Evolutionary conservation across 2,329 filamentous ascomycete species (phyloP), one percentile per base, ranked within the genome.

Genomic region (Zarea fungicola): DNA sequence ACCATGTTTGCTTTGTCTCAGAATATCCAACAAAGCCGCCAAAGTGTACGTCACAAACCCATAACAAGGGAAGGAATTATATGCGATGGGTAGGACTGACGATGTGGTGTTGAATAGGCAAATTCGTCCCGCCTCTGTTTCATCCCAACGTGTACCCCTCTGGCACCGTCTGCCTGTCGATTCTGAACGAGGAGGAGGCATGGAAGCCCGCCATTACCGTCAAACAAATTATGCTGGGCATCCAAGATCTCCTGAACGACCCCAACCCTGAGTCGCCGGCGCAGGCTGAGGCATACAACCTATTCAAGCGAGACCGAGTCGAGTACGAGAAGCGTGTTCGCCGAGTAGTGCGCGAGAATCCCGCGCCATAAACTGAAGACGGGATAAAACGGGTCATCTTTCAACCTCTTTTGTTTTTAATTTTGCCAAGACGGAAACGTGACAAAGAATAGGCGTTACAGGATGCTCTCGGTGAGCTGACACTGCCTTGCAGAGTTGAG

Each of bases 171-270:
- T 99, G 93, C 65, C 79, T 99, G 19, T 96, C 89, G 23, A 99
- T 99, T 57, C 73, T 99, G 56, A 99, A 97, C 71, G 95, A 99
- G 67, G 93, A 99, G 61, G 93, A 99, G 66, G 91, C 88, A 6
- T 99, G 95, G 93, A 95, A 95, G 68, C 95, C 93, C 1, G 92
- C 93, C 6, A 99, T 99, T 62, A 99, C 93, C 0, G 89, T 99
- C 66, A 97, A 96, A 72, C 90, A 97, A 70, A 97, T 99, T 55
- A 80, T 97, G 6, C 78, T 97, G 1, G 93, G 93, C 42, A 95
- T 99, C 50, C 93, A 99, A 68, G 92, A 95, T 60, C 80, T 99
- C 2, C 83, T 99, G 34, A 86, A 99, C 66, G 92, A 96, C 61
- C 93, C 95, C 14, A 99, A 99, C 64, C 93, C 92, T 3, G 93